phyloP scores from a whole-genome alignment of 1,284 basidiomycete species.

The Hortiboletus rubellus region DNA sequence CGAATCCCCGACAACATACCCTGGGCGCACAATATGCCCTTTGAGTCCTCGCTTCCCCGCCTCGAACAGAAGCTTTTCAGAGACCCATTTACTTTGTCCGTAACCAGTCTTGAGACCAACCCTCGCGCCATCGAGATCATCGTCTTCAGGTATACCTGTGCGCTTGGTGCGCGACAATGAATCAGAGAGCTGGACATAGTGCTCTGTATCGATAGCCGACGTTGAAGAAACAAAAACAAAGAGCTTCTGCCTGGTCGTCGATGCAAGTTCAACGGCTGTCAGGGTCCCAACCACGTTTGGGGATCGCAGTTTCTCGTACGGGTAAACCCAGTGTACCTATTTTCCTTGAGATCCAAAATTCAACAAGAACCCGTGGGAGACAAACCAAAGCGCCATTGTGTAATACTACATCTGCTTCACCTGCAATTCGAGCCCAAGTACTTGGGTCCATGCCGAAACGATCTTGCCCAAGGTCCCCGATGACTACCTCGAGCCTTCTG shows the following conservation, averaged over 20 bases:
- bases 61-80: conserved; percentile 92
- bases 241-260: conserved; percentile 73
- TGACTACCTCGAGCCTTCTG: conserved; percentile 77
- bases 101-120: conserved; percentile 86
- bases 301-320: conserved; percentile 90
- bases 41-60: conserved; percentile 84
- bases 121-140: conserved; percentile 89
- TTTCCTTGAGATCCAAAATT: neutral
- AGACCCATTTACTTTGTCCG: conserved; percentile 98
- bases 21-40: conserved; percentile 91
- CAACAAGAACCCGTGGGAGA: conserved; percentile 9
- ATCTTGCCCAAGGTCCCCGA: conserved; percentile 84
- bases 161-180: conserved; percentile 48
- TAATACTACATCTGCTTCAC: conserved; percentile 82
- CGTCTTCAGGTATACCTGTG: conserved; percentile 81
- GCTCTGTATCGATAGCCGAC: conserved; percentile 87
- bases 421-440: conserved; percentile 69
- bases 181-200: conserved; percentile 90
- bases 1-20: conserved; percentile 96
- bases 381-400: conserved; percentile 96
- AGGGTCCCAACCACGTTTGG: conserved; percentile 93
- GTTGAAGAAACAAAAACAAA: conserved; percentile 95
- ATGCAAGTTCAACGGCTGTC: conserved; percentile 80
- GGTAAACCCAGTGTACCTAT: conserved; percentile 98
- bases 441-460: conserved; percentile 72